Conservation (phyloP, 176 grass and related monocot genomes). For the Eremochloa ophiuroides region DNA sequence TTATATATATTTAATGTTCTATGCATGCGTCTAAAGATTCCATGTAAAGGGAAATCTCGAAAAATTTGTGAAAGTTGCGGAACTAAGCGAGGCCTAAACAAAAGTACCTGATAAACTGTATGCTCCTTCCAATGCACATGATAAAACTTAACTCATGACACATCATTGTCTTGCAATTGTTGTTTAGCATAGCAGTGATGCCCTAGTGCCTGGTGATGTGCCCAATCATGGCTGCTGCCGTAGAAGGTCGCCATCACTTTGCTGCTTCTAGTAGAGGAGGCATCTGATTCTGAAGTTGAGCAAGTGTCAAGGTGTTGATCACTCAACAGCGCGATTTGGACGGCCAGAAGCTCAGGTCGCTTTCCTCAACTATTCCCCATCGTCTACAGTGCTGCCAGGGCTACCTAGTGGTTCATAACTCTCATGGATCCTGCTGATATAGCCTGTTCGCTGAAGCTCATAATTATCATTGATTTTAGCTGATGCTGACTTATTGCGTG, state of each 20-base stretch:
- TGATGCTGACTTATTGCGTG: too few relatives aligned
- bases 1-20: too few relatives aligned
- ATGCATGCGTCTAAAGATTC: too few relatives aligned
- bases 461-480: too few relatives aligned
- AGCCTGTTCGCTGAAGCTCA: too few relatives aligned
- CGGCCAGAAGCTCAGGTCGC: conserved; percentile 17
- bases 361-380: conserved; percentile 6
- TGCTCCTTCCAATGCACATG: too few relatives aligned
- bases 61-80: too few relatives aligned
- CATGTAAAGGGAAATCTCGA: too few relatives aligned
- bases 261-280: background rate
- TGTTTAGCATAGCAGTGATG: background rate
- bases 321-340: conserved; percentile 6
- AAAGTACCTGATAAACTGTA: too few relatives aligned
- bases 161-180: background rate
- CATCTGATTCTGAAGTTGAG: background rate
- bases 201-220: background rate
- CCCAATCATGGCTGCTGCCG: conserved; percentile 8
- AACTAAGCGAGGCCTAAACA: too few relatives aligned
- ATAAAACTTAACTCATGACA: background rate
- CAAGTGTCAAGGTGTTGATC: background rate
- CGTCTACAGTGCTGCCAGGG: background rate
- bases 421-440: too few relatives aligned
- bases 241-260: conserved; percentile 27
- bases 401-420: background rate